Percentiles rank a stretch among this genome's conserved stretches.
phyloP scores from a whole-genome alignment of 139 green algal genomes.

The Ettlia oleoabundans region DNA sequence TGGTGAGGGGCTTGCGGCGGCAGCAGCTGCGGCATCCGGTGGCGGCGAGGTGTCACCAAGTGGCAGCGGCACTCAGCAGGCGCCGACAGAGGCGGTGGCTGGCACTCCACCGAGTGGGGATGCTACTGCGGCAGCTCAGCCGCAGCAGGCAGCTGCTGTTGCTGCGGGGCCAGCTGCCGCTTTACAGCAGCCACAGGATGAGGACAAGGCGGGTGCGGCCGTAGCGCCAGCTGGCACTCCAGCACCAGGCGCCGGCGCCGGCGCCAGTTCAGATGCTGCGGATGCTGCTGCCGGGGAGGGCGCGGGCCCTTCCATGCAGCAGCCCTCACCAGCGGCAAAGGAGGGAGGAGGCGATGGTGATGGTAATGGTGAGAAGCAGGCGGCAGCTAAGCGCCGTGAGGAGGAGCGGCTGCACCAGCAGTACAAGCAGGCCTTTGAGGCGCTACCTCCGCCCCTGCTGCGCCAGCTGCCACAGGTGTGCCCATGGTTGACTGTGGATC shows the following conservation, averaged over 20 bases:
- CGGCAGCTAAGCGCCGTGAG: slow-evolving; percentile 23
- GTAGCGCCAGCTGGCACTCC: neutral
- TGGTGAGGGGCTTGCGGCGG: neutral
- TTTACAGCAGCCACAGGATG: neutral
- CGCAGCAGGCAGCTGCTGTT: neutral
- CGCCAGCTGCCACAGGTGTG: slow-evolving; percentile 36
- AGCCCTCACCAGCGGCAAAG: no score
- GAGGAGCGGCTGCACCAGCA: slow-evolving; percentile 28
- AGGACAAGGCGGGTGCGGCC: neutral
- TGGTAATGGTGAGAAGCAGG: neutral
- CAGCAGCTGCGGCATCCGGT: neutral
- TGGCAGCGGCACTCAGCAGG: neutral
- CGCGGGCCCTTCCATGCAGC: slow-evolving; percentile 5
- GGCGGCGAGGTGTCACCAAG: neutral
- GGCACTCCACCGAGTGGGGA: neutral
- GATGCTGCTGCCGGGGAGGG: neutral
- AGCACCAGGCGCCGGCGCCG: neutral
- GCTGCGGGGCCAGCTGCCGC: neutral
- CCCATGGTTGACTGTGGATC: no score
- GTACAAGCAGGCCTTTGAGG: slow-evolving; percentile 25
- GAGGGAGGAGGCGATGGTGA: no score
- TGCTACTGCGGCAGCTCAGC: neutral
- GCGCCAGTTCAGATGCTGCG: neutral
- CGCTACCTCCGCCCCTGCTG: slow-evolving; percentile 41
- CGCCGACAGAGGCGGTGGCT: neutral